Conservation (phyloP, 768 basidiomycete genomes). For the Leccinum ochraceum region DNA sequence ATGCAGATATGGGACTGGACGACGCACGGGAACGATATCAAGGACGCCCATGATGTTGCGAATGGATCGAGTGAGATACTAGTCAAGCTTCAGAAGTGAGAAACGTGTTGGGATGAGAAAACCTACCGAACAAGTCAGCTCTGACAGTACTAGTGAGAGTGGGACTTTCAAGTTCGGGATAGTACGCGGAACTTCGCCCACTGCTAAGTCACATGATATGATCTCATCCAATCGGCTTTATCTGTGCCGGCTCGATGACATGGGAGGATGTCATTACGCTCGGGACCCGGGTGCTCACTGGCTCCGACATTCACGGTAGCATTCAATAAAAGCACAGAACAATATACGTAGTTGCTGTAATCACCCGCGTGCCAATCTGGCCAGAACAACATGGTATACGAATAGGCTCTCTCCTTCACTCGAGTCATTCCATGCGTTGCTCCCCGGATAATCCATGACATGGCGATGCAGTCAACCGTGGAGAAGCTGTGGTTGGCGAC, state of each 20-base stretch:
- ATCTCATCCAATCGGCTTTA: background rate
- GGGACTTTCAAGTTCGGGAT: background rate
- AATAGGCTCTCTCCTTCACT: too few species aligned
- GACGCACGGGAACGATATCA: slow-evolving; percentile 79
- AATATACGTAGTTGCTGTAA: too few species aligned
- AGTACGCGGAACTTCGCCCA: background rate
- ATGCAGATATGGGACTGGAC: background rate
- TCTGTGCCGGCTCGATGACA: background rate
- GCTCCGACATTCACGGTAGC: too few species aligned
- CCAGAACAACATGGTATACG: too few species aligned
- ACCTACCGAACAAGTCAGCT: slow-evolving; percentile 15
- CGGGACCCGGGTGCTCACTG: too few species aligned
- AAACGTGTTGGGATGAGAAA: background rate
- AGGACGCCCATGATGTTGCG: slow-evolving; percentile 66
- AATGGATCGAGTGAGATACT: slow-evolving; percentile 13
- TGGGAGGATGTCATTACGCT: too few species aligned
- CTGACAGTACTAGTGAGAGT: background rate
- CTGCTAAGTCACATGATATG: slow-evolving; percentile 14
- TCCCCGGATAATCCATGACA: too few species aligned
- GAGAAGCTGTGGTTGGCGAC: too few species aligned
- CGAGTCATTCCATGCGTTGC: too few species aligned
- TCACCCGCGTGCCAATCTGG: too few species aligned
- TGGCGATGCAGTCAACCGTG: too few species aligned
- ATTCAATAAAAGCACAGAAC: too few species aligned
- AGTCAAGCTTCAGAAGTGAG: background rate